Evolutionary conservation across 2,329 filamentous ascomycete genomes (phyloP), one percentile per base, ranked within the genome.

Genomic region (Pleoardoris graminearum): DNA sequence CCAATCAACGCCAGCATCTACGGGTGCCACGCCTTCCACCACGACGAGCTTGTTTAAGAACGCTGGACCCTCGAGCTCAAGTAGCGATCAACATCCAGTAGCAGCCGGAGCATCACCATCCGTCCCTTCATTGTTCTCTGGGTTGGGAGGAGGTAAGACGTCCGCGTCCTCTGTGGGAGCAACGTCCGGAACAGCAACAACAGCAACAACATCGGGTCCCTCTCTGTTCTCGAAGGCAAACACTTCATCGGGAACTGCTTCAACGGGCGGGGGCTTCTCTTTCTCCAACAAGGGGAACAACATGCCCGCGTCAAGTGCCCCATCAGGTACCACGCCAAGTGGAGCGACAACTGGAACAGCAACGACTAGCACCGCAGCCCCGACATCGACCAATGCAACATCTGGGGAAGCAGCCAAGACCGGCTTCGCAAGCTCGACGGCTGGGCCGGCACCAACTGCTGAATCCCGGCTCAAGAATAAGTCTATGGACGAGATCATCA

Each of bases 401-500:
- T 52, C 50, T 27, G 60, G 53, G 17, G 65, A 67, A 53, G 63
- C 67, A 37, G 41, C 56, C 7, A 66, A 67, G 48, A 58, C 50
- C 21, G 79, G 70, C 23, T 76, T 93, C 43, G 85, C 85, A 16
- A 85, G 86, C 23, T 95, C 91, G 1, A 96, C 90, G 3, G 80
- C 85, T 29, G 92, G 92, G 0, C 91, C 92, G 1, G 79, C 87
- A 2, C 93, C 94, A 14, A 87, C 91, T 51, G 77, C 80, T 1
- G 85, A 95, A 66, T 94, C 93, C 3, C 88, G 94, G 23, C 80
- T 99, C 32, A 96, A 96, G 80, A 96, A 97, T 75, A 97, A 96
- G 78, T 96, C 93, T 0, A 97, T 99, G 89, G 94, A 99, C 68
- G 94, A 99, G 72, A 97, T 99, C 59, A 91, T 99, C 60, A 97